Evolutionary conservation across 2,329 filamentous ascomycete species (phyloP).

Genomic region (Penicillium sp.): DNA sequence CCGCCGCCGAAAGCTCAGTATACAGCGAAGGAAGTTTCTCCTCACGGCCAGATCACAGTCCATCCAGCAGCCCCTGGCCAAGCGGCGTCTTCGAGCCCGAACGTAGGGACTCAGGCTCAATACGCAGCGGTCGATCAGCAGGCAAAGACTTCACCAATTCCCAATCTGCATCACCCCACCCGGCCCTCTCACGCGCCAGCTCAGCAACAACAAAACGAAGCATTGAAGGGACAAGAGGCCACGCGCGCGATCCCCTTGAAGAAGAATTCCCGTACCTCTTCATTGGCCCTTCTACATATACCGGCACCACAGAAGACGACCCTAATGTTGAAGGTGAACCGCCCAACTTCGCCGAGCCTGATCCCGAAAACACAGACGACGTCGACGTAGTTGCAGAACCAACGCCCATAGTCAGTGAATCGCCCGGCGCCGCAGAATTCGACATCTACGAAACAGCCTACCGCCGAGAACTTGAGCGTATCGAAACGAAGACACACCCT

Average conservation of each 20-base stretch:
- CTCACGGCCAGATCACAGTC: constrained; percentile 13
- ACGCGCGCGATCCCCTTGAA: constrained; percentile 63
- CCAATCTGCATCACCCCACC: constrained; percentile 29
- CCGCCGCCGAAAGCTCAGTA: constrained; percentile 2
- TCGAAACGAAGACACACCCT: constrained; percentile 46
- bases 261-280: constrained; percentile 69
- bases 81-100: constrained; percentile 20
- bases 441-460: constrained; percentile 89
- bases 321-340: constrained; percentile 10
- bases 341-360: constrained; percentile 22
- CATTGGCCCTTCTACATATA: constrained; percentile 63
- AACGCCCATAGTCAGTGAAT: constrained; percentile 68
- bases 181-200: constrained; percentile 29
- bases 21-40: constrained; percentile 13
- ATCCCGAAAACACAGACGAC: constrained; percentile 31
- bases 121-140: constrained; percentile 20
- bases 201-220: constrained; percentile 37
- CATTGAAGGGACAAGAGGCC: constrained; percentile 53
- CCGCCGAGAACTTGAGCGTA: constrained; percentile 73
- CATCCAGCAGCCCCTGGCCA: constrained; percentile 13
- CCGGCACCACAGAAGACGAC: constrained; percentile 26
- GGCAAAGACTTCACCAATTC: constrained; percentile 21
- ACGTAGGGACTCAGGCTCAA: constrained; percentile 27
- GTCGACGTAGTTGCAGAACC: constrained; percentile 7
- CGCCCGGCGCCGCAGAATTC: constrained; percentile 77